Conservation (phyloP, 2,329 filamentous ascomycete species). For the Sporothrix brasiliensis region DNA sequence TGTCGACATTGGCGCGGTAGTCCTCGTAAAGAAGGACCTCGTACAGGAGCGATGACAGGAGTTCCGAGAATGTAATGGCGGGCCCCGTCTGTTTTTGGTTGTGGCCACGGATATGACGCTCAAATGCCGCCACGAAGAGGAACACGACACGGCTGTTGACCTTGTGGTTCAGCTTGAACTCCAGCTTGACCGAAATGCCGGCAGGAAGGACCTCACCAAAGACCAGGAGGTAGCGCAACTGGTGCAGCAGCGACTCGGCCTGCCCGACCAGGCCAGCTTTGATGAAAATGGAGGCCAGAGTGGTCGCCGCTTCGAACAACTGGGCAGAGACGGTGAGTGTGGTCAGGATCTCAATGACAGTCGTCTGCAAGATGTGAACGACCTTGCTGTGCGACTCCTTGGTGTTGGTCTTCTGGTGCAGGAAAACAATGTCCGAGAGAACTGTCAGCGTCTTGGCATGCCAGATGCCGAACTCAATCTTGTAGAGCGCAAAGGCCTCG, state of each 20-base stretch:
- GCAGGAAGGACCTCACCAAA: constrained; percentile 47
- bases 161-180: constrained; percentile 42
- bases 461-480: constrained; percentile 50
- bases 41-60: constrained; percentile 46
- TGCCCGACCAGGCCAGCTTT: constrained; percentile 46
- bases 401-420: constrained; percentile 47
- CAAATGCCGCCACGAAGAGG: constrained; percentile 52
- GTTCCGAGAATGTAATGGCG: constrained; percentile 47
- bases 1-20: constrained; percentile 41
- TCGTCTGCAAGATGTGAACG: constrained; percentile 46
- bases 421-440: constrained; percentile 48
- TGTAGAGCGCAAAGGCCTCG: constrained; percentile 50
- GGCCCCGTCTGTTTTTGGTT: constrained; percentile 37
- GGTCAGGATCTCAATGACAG: constrained; percentile 48
- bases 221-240: constrained; percentile 55
- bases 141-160: constrained; percentile 42
- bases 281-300: constrained; percentile 52
- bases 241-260: constrained; percentile 50
- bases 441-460: constrained; percentile 51
- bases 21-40: constrained; percentile 48
- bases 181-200: constrained; percentile 45
- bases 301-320: constrained; percentile 54
- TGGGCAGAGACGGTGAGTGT: constrained; percentile 46
- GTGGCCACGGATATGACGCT: constrained; percentile 46
- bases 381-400: constrained; percentile 47